Conservation (phyloP, 768 basidiomycete genomes). For the Myochromella boudieri region DNA sequence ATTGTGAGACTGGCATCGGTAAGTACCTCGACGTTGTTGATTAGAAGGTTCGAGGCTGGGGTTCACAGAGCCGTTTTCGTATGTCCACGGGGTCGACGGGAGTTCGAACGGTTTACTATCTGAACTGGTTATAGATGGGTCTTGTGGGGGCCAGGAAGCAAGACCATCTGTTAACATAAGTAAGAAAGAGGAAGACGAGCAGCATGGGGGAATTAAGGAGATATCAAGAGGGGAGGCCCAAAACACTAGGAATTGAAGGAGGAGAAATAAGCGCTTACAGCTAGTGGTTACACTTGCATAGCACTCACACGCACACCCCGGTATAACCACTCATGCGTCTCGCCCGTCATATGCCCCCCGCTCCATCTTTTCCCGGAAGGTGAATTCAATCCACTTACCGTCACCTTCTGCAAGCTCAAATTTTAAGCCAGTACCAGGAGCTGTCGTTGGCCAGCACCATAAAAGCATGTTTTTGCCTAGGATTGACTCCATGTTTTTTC, state of each 20-base stretch:
- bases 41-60: conserved; percentile 72
- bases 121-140: conserved; percentile 37
- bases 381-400: conserved; percentile 71
- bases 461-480: conserved; percentile 72
- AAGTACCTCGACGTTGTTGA: conserved; percentile 24
- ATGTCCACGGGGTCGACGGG: conserved; percentile 81
- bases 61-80: conserved; percentile 74
- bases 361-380: conserved; percentile 17
- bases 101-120: conserved; percentile 52
- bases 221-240: not conserved
- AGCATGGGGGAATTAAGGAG: not conserved
- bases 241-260: not conserved
- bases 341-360: conserved; percentile 19
- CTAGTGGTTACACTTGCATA: not conserved
- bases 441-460: conserved; percentile 82
- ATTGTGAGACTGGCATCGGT: conserved; percentile 22
- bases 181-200: not conserved
- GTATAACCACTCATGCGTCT: conserved; percentile 16
- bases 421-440: conserved; percentile 71
- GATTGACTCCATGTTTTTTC: conserved; percentile 73
- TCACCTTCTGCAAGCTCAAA: conserved; percentile 70
- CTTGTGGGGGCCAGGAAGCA: conserved; percentile 71
- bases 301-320: conserved; percentile 14
- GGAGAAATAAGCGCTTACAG: conserved; percentile 17
- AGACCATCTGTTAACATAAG: conserved; percentile 21